Conservation (phyloP, 2,329 filamentous ascomycete species). For the Microdochium nivale region DNA sequence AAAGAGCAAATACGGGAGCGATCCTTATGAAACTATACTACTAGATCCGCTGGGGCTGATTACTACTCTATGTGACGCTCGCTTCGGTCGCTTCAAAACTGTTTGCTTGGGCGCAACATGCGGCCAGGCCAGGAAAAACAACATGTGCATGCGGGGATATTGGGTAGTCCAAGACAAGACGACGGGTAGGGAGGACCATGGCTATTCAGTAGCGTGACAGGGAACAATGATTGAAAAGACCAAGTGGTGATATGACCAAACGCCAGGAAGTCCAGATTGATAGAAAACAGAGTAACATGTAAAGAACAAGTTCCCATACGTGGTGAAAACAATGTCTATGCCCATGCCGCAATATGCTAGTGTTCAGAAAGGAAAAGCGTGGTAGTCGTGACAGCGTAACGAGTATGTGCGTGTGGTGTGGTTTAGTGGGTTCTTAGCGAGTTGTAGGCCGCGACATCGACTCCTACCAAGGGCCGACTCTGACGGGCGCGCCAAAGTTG, state of each 20-base stretch:
- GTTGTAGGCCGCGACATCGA: background rate
- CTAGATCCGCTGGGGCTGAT: background rate
- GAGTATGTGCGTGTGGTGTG: background rate
- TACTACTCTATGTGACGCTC: background rate
- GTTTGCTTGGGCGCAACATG: background rate
- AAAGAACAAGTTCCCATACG: background rate
- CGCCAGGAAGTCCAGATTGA: background rate
- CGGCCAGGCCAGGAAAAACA: background rate
- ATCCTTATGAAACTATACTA: background rate
- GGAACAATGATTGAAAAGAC: background rate
- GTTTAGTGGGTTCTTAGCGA: background rate
- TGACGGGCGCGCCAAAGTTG: conserved; percentile 49
- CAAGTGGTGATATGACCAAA: background rate
- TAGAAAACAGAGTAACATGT: background rate
- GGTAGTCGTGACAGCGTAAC: background rate
- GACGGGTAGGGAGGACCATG: background rate
- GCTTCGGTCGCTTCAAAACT: background rate
- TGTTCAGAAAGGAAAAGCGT: background rate
- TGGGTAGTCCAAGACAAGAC: background rate
- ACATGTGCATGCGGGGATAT: background rate
- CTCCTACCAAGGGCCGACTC: conserved; percentile 52
- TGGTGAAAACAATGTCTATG: background rate
- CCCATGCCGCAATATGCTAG: background rate
- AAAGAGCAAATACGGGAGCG: background rate
- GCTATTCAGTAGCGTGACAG: background rate